Conservation (phyloP, 2,329 filamentous ascomycete species). For the Knoxdaviesia capensis region DNA sequence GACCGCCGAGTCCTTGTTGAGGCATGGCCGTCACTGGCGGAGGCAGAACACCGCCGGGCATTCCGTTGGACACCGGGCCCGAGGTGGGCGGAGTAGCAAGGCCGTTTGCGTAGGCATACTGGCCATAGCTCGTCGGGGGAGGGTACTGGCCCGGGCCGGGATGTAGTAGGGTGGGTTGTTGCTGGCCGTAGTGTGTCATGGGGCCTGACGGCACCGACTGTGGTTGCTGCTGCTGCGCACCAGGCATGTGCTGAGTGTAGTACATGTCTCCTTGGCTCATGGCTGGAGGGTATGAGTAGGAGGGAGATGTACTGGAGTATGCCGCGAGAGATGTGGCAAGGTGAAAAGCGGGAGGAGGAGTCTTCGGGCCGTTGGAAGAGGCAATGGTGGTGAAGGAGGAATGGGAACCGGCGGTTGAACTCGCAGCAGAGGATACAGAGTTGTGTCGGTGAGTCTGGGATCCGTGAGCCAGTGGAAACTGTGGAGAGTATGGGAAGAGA, state of each 20-base stretch:
- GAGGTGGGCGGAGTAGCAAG: constrained; percentile 60
- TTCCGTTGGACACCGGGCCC: constrained; percentile 48
- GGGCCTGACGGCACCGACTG: constrained; percentile 57
- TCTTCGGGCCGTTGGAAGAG: constrained; percentile 48
- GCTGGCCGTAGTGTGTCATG: constrained; percentile 60
- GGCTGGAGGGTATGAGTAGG: constrained; percentile 25
- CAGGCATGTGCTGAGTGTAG: constrained; percentile 62
- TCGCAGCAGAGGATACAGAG: constrained; percentile 15
- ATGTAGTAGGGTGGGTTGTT: constrained; percentile 57
- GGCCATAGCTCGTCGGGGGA: constrained; percentile 35
- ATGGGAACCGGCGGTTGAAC: constrained; percentile 29
- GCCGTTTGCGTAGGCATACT: constrained; percentile 59
- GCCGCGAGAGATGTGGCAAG: constrained; percentile 23
- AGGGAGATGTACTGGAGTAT: constrained; percentile 11
- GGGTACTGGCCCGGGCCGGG: constrained; percentile 51
- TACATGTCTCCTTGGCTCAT: constrained; percentile 93
- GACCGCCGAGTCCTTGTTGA: constrained; percentile 21
- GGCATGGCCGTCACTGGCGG: constrained; percentile 24
- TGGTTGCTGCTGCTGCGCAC: constrained; percentile 52
- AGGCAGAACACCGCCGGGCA: constrained; percentile 49
- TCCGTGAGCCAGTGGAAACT: no score
- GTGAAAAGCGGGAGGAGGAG: constrained; percentile 51
- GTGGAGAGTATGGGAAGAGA: constrained; percentile 36
- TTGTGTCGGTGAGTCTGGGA: no score
- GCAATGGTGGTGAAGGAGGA: constrained; percentile 33